Evolutionary conservation across 1,139 yeast genomes (phyloP), one percentile per base, ranked within the genome.

Genomic region (Yamadazyma jaroonii): DNA sequence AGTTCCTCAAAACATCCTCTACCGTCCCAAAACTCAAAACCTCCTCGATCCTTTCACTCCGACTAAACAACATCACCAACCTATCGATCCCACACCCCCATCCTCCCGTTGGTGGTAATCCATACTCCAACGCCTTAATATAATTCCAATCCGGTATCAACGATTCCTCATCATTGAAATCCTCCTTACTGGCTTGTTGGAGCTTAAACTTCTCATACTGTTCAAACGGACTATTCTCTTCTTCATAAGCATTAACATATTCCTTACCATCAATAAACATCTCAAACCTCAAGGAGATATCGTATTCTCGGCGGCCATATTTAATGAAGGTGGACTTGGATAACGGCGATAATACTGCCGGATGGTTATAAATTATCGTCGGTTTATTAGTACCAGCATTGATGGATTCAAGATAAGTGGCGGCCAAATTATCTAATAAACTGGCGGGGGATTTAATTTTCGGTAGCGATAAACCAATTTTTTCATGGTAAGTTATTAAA

Each of bases 101-200:
- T 0, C 99, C 99, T 1, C 96, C 97, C 2, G 97, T 90, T 0
- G 98, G 98, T 3, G 98, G 97, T 59, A 94, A 73, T 1, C 96
- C 97, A 73, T 84, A 86, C 53, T 88, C 92, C 86, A 94, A 79
- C 10, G 83, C 77, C 31, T 76, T 70, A 2, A 88, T 77, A 54
- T 80, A 92, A 32, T 72, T 70, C 55, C 78, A 68, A 58, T 92
- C 98, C 0, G 95, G 87, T 0, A 84, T 59, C 32, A 84, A 64
- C 21, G 80, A 62, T 44, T 87, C 96, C 2, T 63, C 59, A 50
- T 87, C 95, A 9, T 66, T 57, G 43, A 59, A 72, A 11, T 72
- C 67, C 3, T 59, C 60, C 38, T 76, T 75, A 28, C 73, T 64
- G 4, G 42, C 41, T 38, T 74, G 77, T 50, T 89, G 96, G 3